These are phyloP conservation scores for Leishmania amazonensis DNA, from an alignment of 208 protist species.

Conservation along the genomic window DNA sequence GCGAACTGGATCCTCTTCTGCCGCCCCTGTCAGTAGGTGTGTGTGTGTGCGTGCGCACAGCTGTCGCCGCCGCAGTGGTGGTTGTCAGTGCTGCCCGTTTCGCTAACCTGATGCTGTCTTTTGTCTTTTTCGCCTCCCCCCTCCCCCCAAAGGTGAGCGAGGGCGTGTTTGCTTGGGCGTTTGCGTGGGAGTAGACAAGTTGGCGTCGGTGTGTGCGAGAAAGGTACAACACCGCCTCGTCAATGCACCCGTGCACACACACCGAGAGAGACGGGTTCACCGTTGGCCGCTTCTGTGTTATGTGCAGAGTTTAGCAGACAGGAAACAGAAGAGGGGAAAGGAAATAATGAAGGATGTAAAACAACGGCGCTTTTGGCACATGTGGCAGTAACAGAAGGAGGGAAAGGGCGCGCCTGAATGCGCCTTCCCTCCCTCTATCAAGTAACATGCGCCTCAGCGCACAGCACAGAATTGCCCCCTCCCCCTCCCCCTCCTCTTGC, in stretches of 20 bases:
- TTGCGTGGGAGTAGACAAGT: background rate
- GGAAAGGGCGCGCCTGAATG: background rate
- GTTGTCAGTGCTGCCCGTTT: background rate
- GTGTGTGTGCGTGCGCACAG: background rate
- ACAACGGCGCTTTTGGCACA: conserved; percentile 9
- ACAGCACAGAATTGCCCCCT: background rate
- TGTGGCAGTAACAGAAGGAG: background rate
- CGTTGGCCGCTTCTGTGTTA: background rate
- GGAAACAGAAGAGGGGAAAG: conserved; percentile 14
- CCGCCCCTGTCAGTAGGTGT: background rate
- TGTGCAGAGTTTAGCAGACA: background rate
- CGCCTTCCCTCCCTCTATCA: background rate
- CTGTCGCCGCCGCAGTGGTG: background rate
- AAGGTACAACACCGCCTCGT: background rate
- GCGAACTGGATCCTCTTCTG: background rate
- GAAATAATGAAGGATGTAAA: conserved; percentile 7
- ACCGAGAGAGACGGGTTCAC: background rate
- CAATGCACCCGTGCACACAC: background rate
- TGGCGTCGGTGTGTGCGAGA: background rate
- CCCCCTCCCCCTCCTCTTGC: too few species aligned
- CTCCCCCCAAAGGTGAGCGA: conserved; percentile 1
- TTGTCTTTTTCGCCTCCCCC: background rate
- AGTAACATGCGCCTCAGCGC: background rate
- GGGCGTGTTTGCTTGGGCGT: background rate
- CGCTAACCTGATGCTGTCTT: background rate